These are phyloP conservation scores for Paspalum vaginatum DNA, from an alignment of 176 grass and related monocot genomes.

Conservation along the genomic window DNA sequence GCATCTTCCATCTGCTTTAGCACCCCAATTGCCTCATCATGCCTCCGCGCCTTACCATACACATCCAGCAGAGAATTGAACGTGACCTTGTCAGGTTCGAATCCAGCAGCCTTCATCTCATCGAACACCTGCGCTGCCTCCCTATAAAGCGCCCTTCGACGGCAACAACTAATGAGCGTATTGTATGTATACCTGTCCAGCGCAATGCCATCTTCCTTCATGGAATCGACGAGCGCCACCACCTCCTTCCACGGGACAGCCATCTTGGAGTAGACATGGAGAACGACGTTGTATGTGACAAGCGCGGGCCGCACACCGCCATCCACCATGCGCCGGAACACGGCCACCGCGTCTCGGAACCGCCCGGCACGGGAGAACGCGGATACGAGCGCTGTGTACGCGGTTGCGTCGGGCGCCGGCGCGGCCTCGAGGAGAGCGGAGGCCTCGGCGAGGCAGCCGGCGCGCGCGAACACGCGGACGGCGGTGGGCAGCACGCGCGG, in stretches of 20 bases:
- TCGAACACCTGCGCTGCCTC: constrained; percentile 64
- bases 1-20: constrained; percentile 71
- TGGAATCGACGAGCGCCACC: constrained; percentile 61
- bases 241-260: constrained; percentile 73
- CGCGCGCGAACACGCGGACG: constrained; percentile 62
- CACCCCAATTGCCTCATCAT: constrained; percentile 58
- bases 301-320: constrained; percentile 60
- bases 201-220: constrained; percentile 59
- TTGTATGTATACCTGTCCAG: constrained; percentile 89
- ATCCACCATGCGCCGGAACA: constrained; percentile 67
- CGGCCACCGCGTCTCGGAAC: constrained; percentile 64
- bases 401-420: constrained; percentile 43
- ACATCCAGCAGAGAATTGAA: constrained; percentile 87
- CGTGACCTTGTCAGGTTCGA: constrained; percentile 72
- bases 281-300: constrained; percentile 93
- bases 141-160: constrained; percentile 51
- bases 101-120: constrained; percentile 77
- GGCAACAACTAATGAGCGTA: constrained; percentile 89
- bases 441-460: constrained; percentile 54
- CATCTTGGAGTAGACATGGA: constrained; percentile 83
- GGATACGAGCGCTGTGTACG: constrained; percentile 77
- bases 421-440: constrained; percentile 52
- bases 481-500: constrained; percentile 51
- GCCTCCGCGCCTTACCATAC: constrained; percentile 75
- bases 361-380: constrained; percentile 57